Percentiles rank a stretch among this genome's conserved stretches.
These are phyloP conservation scores for Podaxis sp. DNA, from an alignment of 768 basidiomycete genomes.

Conservation along the genomic window DNA sequence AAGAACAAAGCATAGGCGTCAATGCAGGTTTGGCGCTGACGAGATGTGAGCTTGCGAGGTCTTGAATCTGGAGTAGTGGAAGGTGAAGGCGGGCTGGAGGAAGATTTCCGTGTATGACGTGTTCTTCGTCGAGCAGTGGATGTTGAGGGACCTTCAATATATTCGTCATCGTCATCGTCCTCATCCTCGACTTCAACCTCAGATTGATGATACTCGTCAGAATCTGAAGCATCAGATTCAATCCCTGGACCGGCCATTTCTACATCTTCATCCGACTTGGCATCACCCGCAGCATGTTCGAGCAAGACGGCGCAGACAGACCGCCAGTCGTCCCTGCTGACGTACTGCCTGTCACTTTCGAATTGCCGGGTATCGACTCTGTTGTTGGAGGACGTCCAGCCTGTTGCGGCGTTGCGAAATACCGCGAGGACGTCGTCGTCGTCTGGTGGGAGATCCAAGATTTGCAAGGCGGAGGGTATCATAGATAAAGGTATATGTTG, in stretches of 20 bases:
- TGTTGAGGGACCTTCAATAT: slow-evolving; percentile 24
- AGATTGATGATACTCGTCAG: slow-evolving; percentile 25
- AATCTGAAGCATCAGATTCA: slow-evolving; percentile 18
- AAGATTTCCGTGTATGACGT: slow-evolving; percentile 10
- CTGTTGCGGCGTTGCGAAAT: slow-evolving; percentile 73
- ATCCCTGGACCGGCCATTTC: slow-evolving; percentile 2
- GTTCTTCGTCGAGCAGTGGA: slow-evolving; percentile 22
- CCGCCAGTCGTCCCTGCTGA: slow-evolving; percentile 74
- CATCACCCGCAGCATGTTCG: slow-evolving; percentile 36
- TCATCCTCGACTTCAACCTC: slow-evolving; percentile 29
- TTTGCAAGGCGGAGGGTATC: slow-evolving; percentile 61
- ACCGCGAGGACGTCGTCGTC: slow-evolving; percentile 73
- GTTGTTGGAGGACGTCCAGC: slow-evolving; percentile 50
- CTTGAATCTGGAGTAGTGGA: slow-evolving; percentile 6
- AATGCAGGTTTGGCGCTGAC: slow-evolving; percentile 55
- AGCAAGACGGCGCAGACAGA: slow-evolving; percentile 78
- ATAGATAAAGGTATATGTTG: slow-evolving; percentile 51
- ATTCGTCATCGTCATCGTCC: slow-evolving; percentile 25
- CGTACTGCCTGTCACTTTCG: slow-evolving; percentile 30
- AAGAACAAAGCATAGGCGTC: slow-evolving; percentile 76
- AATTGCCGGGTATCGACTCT: slow-evolving; percentile 16
- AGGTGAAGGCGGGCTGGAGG: slow-evolving; percentile 12
- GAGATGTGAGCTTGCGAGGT: slow-evolving; percentile 38
- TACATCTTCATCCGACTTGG: slow-evolving; percentile 21
- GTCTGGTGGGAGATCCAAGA: slow-evolving; percentile 66